Base-by-base conservation (phyloP, 768 basidiomycete genomes). In the Macrolepiota albuminosa region DNA sequence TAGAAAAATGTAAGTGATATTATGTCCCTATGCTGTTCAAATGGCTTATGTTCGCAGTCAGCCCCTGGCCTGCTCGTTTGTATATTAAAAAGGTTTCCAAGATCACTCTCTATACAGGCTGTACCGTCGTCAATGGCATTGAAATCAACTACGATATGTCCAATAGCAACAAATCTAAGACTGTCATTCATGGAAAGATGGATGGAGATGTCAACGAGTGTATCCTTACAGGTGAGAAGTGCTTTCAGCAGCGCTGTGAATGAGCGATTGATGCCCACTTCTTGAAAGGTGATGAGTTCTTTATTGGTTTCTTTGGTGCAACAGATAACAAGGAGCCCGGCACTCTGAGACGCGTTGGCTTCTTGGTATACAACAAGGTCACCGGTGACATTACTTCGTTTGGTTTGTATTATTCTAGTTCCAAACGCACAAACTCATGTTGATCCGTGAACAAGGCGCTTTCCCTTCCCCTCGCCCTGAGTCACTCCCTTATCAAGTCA, bases 221-320 rank as follows among this genome's bases (percentile, higher is more conserved):
- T 24, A 1, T 2, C 21, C 42, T 55, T n/a, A 45, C n/a, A 33
- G 42, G 54, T 55, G 42, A 6, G 42, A 52, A 26, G 36, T 26
- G 4, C 24, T 29, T 16, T 26, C 4, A 26, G 7, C 11, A 26
- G 34, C 11, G 13, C n/a, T 8, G 9, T 39, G 24, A 18, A 39
- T 18, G 10, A 50, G 31, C 0, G 10, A 50, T 33, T 33, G 3
- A 50, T 10, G 6, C 3, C 31, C 33, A 33, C 37, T 26, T 9
- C 24, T 39, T 13, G 14, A 18, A 5, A 50, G 61, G 5, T 0
- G 34, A 62, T 37, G 43, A 54, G 29, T 57, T 34, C 34, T 61
- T 61, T n/a, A 40, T 58, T 29, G 61, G 61, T 13, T 47, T 62
- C 24, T 62, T 54, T 36, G 56, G 61, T 26, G 36, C 61, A 14